A percentile compares a stretch with the other conserved stretches of the same genome.
These are phyloP conservation scores for Purpureocillium takamizusanense DNA, from an alignment of 2,329 filamentous ascomycete genomes.

Conservation along the genomic window DNA sequence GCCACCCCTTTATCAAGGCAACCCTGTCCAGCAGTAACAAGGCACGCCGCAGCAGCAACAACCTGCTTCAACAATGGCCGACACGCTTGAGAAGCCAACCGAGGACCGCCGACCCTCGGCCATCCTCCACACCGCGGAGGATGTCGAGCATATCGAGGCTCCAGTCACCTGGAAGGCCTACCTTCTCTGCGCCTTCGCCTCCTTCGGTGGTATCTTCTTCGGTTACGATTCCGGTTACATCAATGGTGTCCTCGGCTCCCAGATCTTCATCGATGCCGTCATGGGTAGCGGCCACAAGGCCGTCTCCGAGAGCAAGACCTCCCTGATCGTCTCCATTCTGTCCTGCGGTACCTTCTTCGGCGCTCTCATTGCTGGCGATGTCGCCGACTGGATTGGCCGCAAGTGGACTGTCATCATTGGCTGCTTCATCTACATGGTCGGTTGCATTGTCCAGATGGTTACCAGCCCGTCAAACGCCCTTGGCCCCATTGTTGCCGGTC, in stretches of 20 bases:
- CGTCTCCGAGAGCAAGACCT: slow-evolving; percentile 34
- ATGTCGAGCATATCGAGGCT: slow-evolving; percentile 55
- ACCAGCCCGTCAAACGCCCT: slow-evolving; percentile 37
- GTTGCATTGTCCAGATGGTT: slow-evolving; percentile 58
- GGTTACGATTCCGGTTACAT: slow-evolving; percentile 74
- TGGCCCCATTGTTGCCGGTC: slow-evolving; percentile 60
- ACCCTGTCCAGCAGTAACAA: background rate
- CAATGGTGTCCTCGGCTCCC: slow-evolving; percentile 50
- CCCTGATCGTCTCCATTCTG: slow-evolving; percentile 64
- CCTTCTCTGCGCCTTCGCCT: slow-evolving; percentile 60
- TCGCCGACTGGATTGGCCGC: slow-evolving; percentile 67
- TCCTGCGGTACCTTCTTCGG: slow-evolving; percentile 73
- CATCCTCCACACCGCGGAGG: slow-evolving; percentile 32
- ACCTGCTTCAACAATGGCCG: slow-evolving; percentile 11
- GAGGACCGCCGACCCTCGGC: slow-evolving; percentile 16
- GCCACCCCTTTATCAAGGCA: background rate
- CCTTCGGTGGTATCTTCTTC: slow-evolving; percentile 68
- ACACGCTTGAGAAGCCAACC: slow-evolving; percentile 10
- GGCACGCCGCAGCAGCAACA: background rate
- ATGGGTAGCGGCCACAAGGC: slow-evolving; percentile 26
- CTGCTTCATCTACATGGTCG: slow-evolving; percentile 61
- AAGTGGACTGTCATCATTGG: slow-evolving; percentile 63
- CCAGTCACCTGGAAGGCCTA: slow-evolving; percentile 62
- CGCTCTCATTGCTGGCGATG: slow-evolving; percentile 66
- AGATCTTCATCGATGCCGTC: slow-evolving; percentile 43